Conservation (phyloP, 2,329 filamentous ascomycete genomes). For the Trichoderma citrinoviride region DNA sequence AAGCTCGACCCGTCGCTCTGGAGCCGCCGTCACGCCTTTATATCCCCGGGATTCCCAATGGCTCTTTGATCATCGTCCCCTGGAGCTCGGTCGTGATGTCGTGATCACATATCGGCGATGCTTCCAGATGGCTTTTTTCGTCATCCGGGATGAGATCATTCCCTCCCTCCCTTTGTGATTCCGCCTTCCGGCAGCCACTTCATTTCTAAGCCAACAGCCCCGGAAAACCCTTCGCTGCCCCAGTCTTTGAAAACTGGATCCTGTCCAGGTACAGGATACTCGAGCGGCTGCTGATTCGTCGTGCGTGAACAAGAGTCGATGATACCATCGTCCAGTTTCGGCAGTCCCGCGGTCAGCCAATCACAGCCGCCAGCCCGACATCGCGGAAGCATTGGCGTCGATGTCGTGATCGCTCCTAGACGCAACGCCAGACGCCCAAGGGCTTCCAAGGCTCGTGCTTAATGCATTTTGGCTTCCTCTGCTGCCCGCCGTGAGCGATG, state of each 20-base stretch:
- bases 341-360: slow-evolving; percentile 33
- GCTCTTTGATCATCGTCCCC: background rate
- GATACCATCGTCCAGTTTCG: background rate
- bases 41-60: background rate
- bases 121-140: slow-evolving; percentile 13
- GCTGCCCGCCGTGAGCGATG: slow-evolving; percentile 4
- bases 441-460: slow-evolving; percentile 39
- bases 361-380: slow-evolving; percentile 34
- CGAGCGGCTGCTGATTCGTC: background rate
- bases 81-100: background rate
- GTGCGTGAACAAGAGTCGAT: background rate
- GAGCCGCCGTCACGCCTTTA: background rate
- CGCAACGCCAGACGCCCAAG: slow-evolving; percentile 30
- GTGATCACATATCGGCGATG: slow-evolving; percentile 6
- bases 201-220: slow-evolving; percentile 19
- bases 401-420: slow-evolving; percentile 50
- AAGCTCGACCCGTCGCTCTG: background rate
- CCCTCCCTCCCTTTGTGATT: slow-evolving; percentile 8
- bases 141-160: slow-evolving; percentile 19
- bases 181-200: slow-evolving; percentile 11
- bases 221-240: slow-evolving; percentile 20
- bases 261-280: slow-evolving; percentile 15
- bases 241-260: slow-evolving; percentile 16
- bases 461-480: slow-evolving; percentile 27
- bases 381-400: slow-evolving; percentile 51